These are phyloP conservation scores for Oxytropis ochrocephala DNA, from an alignment of 306 rosid genomes.

Conservation along the genomic window DNA sequence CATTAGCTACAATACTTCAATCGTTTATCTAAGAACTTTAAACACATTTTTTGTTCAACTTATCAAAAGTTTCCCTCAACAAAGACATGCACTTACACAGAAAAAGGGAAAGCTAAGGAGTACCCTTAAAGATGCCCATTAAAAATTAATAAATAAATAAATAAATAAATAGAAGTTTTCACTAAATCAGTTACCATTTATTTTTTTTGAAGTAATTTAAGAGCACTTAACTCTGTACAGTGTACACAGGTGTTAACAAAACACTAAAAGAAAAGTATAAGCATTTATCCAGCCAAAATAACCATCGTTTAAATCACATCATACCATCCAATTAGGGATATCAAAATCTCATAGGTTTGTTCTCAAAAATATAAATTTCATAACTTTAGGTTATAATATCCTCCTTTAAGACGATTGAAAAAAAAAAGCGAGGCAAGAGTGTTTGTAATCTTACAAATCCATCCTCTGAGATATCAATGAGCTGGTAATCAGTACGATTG, in stretches of 20 bases:
- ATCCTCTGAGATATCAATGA: constrained; percentile 94
- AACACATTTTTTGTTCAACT: neutral
- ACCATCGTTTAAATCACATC: neutral
- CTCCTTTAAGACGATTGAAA: neutral
- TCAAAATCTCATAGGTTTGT: too few relatives aligned
- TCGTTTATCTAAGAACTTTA: neutral
- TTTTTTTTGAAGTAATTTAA: too few relatives aligned
- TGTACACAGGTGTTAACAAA: neutral
- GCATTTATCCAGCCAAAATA: neutral
- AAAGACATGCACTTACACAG: neutral
- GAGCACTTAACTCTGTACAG: too few relatives aligned
- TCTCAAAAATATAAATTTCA: neutral
- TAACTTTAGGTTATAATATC: neutral
- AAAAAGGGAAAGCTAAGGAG: neutral
- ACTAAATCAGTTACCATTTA: neutral
- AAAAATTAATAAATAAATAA: too few relatives aligned
- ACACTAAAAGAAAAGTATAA: neutral
- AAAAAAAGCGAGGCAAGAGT: neutral
- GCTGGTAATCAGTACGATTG: constrained; percentile 90
- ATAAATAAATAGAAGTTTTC: too few relatives aligned
- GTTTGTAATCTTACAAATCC: constrained; percentile 66
- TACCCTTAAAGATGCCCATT: neutral
- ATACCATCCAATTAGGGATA: neutral
- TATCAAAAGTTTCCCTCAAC: neutral
- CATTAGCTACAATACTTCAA: neutral